These are phyloP conservation scores for Phylloporus scabripes DNA, from an alignment of 768 basidiomycete species.

Conservation along the genomic window DNA sequence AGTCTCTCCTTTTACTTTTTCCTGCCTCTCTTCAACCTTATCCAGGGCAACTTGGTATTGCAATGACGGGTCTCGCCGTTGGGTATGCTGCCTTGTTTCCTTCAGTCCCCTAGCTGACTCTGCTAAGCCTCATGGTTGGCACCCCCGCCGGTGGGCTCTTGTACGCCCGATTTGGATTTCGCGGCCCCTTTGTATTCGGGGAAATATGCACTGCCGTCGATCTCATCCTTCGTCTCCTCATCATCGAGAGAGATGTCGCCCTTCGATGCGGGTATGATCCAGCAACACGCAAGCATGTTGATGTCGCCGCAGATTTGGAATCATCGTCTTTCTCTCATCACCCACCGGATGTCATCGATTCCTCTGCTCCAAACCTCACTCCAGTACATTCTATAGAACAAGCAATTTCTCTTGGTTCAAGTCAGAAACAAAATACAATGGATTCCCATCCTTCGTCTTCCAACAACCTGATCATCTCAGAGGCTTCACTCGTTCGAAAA, in stretches of 20 bases:
- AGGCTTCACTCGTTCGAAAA: constrained; percentile 13
- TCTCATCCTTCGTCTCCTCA: constrained; percentile 47
- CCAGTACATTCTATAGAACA: not conserved
- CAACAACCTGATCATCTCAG: constrained; percentile 1
- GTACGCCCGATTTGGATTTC: constrained; percentile 51
- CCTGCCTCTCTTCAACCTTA: not conserved
- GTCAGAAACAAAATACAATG: not conserved
- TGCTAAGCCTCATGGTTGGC: constrained; percentile 44
- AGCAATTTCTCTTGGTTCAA: not conserved
- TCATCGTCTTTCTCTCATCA: not conserved
- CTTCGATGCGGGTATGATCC: constrained; percentile 45
- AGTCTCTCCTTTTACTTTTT: constrained; percentile 15
- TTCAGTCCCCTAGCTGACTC: not conserved
- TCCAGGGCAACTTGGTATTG: constrained; percentile 54
- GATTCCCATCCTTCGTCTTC: not conserved
- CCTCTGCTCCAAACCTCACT: not conserved
- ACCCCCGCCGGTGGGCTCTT: constrained; percentile 54
- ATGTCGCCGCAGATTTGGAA: constrained; percentile 6
- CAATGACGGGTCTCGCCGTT: constrained; percentile 52
- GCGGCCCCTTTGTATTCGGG: constrained; percentile 54
- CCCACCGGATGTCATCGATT: not conserved
- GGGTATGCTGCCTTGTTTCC: constrained; percentile 34
- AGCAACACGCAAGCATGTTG: constrained; percentile 13
- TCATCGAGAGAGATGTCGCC: constrained; percentile 53
- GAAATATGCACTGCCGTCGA: constrained; percentile 44